Evolutionary conservation across 2,329 filamentous ascomycete genomes (phyloP), one percentile per base, ranked within the genome.

Genomic region (Hypomyces perniciosus): DNA sequence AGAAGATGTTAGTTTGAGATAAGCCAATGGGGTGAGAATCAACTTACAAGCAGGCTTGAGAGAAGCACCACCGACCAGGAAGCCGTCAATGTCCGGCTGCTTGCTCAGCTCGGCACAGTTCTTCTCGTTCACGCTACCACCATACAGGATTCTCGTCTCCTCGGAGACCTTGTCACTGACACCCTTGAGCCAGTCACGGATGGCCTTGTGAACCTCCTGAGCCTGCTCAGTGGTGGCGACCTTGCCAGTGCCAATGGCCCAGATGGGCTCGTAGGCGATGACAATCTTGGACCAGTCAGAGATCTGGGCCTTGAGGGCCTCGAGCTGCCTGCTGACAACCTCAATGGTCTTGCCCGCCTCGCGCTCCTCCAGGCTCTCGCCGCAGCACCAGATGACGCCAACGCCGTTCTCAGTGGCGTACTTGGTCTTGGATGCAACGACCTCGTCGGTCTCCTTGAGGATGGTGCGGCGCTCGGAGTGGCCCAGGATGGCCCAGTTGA

Each of bases 241-340:
- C 78, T 93, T 95, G 72, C 93, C 93, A 60, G 93, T 97, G 62
- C 92, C 92, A 62, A 84, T 87, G 69, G 83, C 90, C 92, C 93
- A 99, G 79, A 99, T 95, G 66, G 93, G 93, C 82, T 99, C 93
- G 75, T 99, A 99, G 66, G 93, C 93, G 65, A 99, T 81, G 69
- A 99, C 93, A 59, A 99, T 82, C 78, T 93, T 93, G 66, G 78
- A 81, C 93, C 93, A 99, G 76, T 96, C 88, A 63, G 82, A 76
- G 67, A 89, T 76, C 77, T 86, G 78, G 63, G 76, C 72, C 70
- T 90, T 85, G 58, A 92, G 88, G 59, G 90, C 90, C 57, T 83
- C 80, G 63, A 99, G 82, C 79, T 99, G 93, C 59, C 74, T 76
- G 62, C 87, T 93, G 64, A 95, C 87, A 57, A 93, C 86, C 46